phyloP scores from a whole-genome alignment of 768 basidiomycete species.

The Lentinus tigrinus region DNA sequence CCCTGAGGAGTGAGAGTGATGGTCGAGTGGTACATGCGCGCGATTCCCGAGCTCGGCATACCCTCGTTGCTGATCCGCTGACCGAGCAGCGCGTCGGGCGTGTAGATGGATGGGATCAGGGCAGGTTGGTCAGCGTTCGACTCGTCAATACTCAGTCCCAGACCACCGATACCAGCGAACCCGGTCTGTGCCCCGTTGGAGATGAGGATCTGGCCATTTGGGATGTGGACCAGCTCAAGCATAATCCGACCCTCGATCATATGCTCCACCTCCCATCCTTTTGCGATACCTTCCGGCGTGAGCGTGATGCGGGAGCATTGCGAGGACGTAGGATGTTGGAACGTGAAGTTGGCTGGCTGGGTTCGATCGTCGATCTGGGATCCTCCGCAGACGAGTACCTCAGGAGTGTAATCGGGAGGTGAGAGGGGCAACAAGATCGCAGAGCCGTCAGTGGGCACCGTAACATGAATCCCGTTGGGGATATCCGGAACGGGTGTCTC shows the following conservation, averaged over 20 bases:
- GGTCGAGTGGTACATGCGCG: conserved; percentile 78
- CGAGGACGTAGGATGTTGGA: conserved; percentile 67
- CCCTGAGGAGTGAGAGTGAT: conserved; percentile 75
- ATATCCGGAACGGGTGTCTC: conserved; percentile 64
- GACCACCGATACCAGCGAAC: conserved; percentile 61
- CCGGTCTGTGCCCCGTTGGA: conserved; percentile 75
- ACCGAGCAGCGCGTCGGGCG: conserved; percentile 51
- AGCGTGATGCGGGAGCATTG: conserved; percentile 74
- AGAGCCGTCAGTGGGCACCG: conserved; percentile 80
- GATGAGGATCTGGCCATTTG: conserved; percentile 70
- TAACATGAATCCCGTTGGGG: conserved; percentile 79
- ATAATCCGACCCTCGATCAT: conserved; percentile 76
- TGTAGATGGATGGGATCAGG: conserved; percentile 65
- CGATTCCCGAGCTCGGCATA: conserved; percentile 64
- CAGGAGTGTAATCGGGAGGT: conserved; percentile 60
- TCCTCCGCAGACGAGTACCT: conserved; percentile 77
- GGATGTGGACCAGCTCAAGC: conserved; percentile 77
- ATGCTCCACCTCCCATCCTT: conserved; percentile 72
- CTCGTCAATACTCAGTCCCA: conserved; percentile 40
- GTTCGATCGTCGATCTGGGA: conserved; percentile 52
- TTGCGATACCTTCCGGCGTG: conserved; percentile 58
- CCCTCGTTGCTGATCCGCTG: conserved; percentile 57
- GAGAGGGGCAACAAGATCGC: conserved; percentile 72
- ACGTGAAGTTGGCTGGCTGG: conserved; percentile 64
- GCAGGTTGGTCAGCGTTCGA: conserved; percentile 80